phyloP scores from a whole-genome alignment of 495 filamentous ascomycete species.

The Parmelia sp. region DNA sequence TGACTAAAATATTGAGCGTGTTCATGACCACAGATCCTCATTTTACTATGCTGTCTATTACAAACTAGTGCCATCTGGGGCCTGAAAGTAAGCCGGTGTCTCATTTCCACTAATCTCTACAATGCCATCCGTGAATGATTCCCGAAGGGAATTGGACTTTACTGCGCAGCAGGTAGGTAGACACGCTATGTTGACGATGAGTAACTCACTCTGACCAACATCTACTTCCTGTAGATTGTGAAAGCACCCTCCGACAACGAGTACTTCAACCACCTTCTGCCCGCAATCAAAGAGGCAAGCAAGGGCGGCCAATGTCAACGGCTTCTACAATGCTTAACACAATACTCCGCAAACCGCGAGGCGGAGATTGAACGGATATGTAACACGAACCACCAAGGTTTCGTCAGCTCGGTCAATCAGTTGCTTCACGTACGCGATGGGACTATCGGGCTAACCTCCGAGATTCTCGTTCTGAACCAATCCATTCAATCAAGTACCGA shows the following conservation, averaged over 20 bases:
- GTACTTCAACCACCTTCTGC: slow-evolving; percentile 90
- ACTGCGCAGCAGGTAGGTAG: slow-evolving; percentile 23
- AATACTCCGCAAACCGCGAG: slow-evolving; percentile 80
- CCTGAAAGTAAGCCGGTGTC: not conserved
- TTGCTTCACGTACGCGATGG: slow-evolving; percentile 85
- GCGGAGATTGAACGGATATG: slow-evolving; percentile 90
- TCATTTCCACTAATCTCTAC: not conserved
- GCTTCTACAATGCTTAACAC: slow-evolving; percentile 69
- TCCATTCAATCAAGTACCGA: slow-evolving; percentile 95
- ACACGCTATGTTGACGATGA: no score
- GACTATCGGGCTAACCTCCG: slow-evolving; percentile 77
- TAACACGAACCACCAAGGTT: slow-evolving; percentile 93
- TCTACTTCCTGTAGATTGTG: slow-evolving; percentile 58
- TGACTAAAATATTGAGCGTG: not conserved
- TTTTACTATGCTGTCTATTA: not conserved
- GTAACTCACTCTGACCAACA: not conserved
- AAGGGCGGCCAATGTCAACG: slow-evolving; percentile 63
- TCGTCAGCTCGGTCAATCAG: slow-evolving; percentile 86
- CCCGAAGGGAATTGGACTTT: slow-evolving; percentile 19
- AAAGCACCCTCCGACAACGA: slow-evolving; percentile 86
- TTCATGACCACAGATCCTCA: not conserved
- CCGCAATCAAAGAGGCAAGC: slow-evolving; percentile 83
- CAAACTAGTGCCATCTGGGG: not conserved
- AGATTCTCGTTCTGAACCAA: slow-evolving; percentile 87
- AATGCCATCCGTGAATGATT: slow-evolving; percentile 19